Percentiles rank a stretch among this genome's conserved stretches.
phyloP scores from a whole-genome alignment of 2,329 filamentous ascomycete genomes.

The Sarocladiaceae sp. region DNA sequence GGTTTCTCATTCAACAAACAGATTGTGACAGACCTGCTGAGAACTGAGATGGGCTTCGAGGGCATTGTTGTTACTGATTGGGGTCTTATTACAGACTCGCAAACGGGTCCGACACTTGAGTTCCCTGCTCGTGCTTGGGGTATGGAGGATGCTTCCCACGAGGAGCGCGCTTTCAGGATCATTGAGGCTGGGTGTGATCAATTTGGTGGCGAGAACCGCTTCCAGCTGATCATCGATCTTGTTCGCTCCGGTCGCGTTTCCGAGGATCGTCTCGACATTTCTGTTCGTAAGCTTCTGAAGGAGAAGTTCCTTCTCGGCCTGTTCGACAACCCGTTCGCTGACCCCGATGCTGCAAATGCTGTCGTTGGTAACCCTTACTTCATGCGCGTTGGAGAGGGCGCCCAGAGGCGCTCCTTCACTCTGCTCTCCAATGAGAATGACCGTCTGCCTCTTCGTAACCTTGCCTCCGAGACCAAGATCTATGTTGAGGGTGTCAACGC shows the following conservation, averaged over 20 bases:
- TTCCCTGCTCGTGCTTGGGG: constrained; percentile 48
- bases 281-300: constrained; percentile 38
- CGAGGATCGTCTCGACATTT: constrained; percentile 40
- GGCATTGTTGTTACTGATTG: constrained; percentile 50
- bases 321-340: constrained; percentile 47
- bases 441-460: constrained; percentile 15
- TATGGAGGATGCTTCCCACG: constrained; percentile 37
- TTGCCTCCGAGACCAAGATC: constrained; percentile 13
- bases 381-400: constrained; percentile 19
- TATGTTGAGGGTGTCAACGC: constrained; percentile 18
- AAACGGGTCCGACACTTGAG: constrained; percentile 36
- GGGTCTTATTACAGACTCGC: constrained; percentile 44
- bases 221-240: constrained; percentile 44
- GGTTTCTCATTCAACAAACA: constrained; percentile 48
- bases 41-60: constrained; percentile 41
- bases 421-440: constrained; percentile 20
- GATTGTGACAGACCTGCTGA: constrained; percentile 45
- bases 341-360: constrained; percentile 34
- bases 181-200: constrained; percentile 49
- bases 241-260: constrained; percentile 35
- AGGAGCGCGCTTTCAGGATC: constrained; percentile 37
- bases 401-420: constrained; percentile 23
- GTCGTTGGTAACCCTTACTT: constrained; percentile 42
- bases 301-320: constrained; percentile 49
- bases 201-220: constrained; percentile 44